Conservation (phyloP, 768 basidiomycete species). For the Suillus clintonianus region DNA sequence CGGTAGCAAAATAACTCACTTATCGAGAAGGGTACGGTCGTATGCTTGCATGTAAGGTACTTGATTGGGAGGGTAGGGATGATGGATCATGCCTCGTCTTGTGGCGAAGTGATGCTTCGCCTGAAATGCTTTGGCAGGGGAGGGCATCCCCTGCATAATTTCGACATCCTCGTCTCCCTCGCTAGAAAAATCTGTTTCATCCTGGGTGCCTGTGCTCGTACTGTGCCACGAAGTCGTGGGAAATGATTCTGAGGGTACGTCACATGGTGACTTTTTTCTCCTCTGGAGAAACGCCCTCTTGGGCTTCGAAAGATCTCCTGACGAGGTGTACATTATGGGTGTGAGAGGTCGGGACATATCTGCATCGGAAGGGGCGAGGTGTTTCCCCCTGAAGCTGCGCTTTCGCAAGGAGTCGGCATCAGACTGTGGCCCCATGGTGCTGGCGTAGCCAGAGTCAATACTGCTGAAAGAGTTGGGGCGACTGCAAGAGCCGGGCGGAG, state of each 20-base stretch:
- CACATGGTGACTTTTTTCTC: slow-evolving; percentile 22
- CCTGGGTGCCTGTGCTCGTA: neutral
- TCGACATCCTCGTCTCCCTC: neutral
- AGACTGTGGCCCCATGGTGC: slow-evolving; percentile 24
- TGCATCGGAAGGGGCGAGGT: neutral
- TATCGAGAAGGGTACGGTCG: slow-evolving; percentile 55
- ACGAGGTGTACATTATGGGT: slow-evolving; percentile 7
- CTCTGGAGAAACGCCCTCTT: slow-evolving; percentile 20
- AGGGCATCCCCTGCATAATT: neutral
- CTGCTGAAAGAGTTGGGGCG: slow-evolving; percentile 25
- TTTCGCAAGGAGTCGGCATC: slow-evolving; percentile 10
- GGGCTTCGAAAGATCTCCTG: slow-evolving; percentile 19
- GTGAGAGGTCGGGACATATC: slow-evolving; percentile 16
- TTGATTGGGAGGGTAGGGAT: slow-evolving; percentile 49
- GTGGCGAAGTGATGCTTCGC: slow-evolving; percentile 22
- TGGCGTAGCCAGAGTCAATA: slow-evolving; percentile 32
- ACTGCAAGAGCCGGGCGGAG: slow-evolving; percentile 1
- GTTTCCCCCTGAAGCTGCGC: neutral
- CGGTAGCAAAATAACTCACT: slow-evolving; percentile 40
- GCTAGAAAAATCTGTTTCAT: neutral
- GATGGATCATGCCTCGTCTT: slow-evolving; percentile 45
- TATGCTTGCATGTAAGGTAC: slow-evolving; percentile 72
- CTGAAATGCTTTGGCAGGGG: slow-evolving; percentile 24
- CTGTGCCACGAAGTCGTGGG: slow-evolving; percentile 1
- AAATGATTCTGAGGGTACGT: neutral